Conservation (phyloP, 192 early-diverging fungal genomes). For the Thoreauomyces humboldtii region DNA sequence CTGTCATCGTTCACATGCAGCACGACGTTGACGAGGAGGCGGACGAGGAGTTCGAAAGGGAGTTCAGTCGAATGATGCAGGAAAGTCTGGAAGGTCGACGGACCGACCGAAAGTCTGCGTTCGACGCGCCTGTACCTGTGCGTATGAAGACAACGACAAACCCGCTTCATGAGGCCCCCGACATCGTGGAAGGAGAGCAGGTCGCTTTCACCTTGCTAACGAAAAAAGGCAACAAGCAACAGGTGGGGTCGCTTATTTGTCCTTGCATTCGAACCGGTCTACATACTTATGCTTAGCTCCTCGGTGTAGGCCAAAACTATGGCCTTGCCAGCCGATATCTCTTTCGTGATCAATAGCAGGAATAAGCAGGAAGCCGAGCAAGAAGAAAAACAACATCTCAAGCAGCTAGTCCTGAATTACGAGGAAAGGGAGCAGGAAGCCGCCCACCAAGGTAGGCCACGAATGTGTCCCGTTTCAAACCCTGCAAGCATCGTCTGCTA, state of each 20-base stretch:
- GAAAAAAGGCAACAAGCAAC: constrained; percentile 83
- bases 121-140: constrained; percentile 90
- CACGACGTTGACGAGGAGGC: constrained; percentile 64
- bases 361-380: constrained; percentile 84
- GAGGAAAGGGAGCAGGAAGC: constrained; percentile 69
- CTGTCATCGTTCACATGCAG: constrained; percentile 62
- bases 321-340: constrained; percentile 75
- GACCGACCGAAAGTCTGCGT: constrained; percentile 71
- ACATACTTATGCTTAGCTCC: neutral
- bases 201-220: constrained; percentile 80
- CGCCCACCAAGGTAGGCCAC: constrained; percentile 2
- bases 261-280: neutral
- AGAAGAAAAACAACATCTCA: constrained; percentile 86
- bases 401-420: constrained; percentile 88
- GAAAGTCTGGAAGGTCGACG: constrained; percentile 85
- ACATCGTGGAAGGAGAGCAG: constrained; percentile 29
- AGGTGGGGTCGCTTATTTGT: constrained; percentile 50
- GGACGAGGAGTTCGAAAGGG: constrained; percentile 86
- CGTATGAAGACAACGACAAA: constrained; percentile 14
- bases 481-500: neutral
- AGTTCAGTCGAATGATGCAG: constrained; percentile 87
- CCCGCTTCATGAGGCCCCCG: neutral
- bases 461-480: no score
- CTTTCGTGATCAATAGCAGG: constrained; percentile 76
- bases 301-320: constrained; percentile 63